Evolutionary conservation across 495 filamentous ascomycete species (phyloP), one percentile per base, ranked within the genome.

Genomic region (Xylaria longipes): DNA sequence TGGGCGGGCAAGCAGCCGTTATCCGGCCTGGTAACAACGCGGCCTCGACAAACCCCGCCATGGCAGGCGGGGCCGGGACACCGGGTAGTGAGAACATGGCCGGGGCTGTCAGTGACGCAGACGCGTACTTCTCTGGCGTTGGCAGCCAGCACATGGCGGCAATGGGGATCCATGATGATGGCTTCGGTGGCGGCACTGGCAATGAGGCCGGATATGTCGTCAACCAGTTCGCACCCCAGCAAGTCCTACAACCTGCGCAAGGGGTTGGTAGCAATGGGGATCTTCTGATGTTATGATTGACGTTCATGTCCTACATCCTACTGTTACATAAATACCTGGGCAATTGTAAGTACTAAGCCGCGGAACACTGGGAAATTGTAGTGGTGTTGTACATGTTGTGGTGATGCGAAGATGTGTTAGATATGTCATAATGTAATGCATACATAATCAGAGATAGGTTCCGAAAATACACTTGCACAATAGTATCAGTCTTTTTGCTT

Each of bases 111-210:
- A 90, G 86, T 73, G 93, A 94, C 39, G 94, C 94, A 5, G 94
- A 98, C 75, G 89, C 87, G 39, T 97, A 96, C 77, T 98, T 98
- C 77, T 89, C 91, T 43, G 89, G 88, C 39, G 85, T 93, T 11
- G 90, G 90, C 1, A 89, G 82, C 63, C 88, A 89, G 80, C 89
- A 90, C 78, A 93, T 93, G 90, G 89, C 89, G 5, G 87, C 87
- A 5, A 86, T 93, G 85, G 83, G 88, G 69, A 84, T 92, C 61
- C 83, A 87, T 74, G 80, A 85, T 43, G 84, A 85, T 43, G 72
- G 80, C 45, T 89, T 88, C 76, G 86, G 86, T 37, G 76, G 87
- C 71, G 76, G 82, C 65, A 71, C 79, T 65, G 70, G 77, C 35
- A 74, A 77, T 45, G 74, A 82, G 63, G 82, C 82, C 15, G 88